These are phyloP conservation scores for Rhodofomes roseus DNA, from an alignment of 1,284 basidiomycete species.

Conservation along the genomic window DNA sequence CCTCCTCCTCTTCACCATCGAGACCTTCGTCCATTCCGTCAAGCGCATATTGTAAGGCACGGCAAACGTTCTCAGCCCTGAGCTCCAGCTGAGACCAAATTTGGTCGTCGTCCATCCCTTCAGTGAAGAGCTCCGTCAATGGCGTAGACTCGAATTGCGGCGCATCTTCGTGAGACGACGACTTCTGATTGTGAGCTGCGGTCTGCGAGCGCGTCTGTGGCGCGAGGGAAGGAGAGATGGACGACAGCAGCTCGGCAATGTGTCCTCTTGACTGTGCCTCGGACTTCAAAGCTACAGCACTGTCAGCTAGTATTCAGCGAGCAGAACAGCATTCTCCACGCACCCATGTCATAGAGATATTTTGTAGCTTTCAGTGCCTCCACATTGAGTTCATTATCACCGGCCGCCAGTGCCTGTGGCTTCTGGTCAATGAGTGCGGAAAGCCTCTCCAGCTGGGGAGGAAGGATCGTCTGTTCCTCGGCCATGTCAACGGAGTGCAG, in stretches of 20 bases:
- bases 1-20: conserved; percentile 31
- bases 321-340: conserved; percentile 19
- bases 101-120: conserved; percentile 87
- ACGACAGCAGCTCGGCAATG: conserved; percentile 65
- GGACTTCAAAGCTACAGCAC: conserved; percentile 49
- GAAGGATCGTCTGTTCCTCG: conserved; percentile 20
- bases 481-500: not conserved
- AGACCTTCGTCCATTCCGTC: conserved; percentile 38
- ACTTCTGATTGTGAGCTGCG: conserved; percentile 41
- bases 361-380: conserved; percentile 70
- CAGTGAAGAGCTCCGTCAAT: conserved; percentile 68
- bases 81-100: conserved; percentile 93
- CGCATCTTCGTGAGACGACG: conserved; percentile 27
- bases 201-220: conserved; percentile 71
- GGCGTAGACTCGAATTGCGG: conserved; percentile 65
- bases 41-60: conserved; percentile 56
- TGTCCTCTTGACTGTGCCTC: conserved; percentile 64
- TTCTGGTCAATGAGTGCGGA: conserved; percentile 50
- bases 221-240: conserved; percentile 56
- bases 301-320: not conserved
- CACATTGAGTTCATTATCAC: conserved; percentile 52
- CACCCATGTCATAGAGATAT: conserved; percentile 80
- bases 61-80: conserved; percentile 62
- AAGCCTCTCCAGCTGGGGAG: conserved; percentile 43
- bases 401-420: conserved; percentile 52